phyloP scores from a whole-genome alignment of 2,329 filamentous ascomycete genomes.

The Fusarium annulatum region DNA sequence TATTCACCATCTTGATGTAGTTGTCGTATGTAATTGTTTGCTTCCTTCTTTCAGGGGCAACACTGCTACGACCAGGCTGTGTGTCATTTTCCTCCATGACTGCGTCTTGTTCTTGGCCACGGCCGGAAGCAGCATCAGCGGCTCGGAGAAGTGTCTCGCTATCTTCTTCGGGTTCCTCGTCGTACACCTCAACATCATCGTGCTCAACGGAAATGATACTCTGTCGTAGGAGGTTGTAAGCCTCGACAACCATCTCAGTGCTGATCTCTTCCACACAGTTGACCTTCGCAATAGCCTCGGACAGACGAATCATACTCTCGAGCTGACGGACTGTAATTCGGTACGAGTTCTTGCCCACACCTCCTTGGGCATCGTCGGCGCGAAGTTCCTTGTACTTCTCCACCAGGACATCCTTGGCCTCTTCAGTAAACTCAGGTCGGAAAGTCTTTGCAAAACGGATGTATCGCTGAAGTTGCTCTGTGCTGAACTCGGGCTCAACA shows the following conservation, averaged over 20 bases:
- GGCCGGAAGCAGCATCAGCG: conserved; percentile 55
- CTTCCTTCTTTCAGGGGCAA: conserved; percentile 61
- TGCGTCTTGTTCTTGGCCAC: conserved; percentile 60
- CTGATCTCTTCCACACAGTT: conserved; percentile 95
- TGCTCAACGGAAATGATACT: conserved; percentile 98
- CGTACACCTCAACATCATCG: conserved; percentile 94
- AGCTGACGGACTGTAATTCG: conserved; percentile 96
- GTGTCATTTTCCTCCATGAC: conserved; percentile 53
- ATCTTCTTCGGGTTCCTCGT: conserved; percentile 65
- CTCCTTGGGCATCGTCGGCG: conserved; percentile 92
- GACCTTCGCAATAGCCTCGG: conserved; percentile 97
- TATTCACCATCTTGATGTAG: conserved; percentile 89
- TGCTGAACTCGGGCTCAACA: conserved; percentile 92
- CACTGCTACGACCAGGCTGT: conserved; percentile 53
- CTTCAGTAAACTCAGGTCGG: conserved; percentile 89
- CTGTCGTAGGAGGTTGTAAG: conserved; percentile 89
- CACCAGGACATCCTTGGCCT: conserved; percentile 86
- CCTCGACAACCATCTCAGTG: conserved; percentile 87
- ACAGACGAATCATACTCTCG: conserved; percentile 94
- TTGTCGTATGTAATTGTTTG: conserved; percentile 96
- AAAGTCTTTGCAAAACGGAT: conserved; percentile 97
- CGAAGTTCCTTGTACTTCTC: conserved; percentile 95
- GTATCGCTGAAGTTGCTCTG: conserved; percentile 95
- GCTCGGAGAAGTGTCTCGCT: conserved; percentile 58
- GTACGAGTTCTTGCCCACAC: conserved; percentile 94